These are phyloP conservation scores for Ustilago loliicola DNA, from an alignment of 1,284 basidiomycete genomes.

Conservation along the genomic window DNA sequence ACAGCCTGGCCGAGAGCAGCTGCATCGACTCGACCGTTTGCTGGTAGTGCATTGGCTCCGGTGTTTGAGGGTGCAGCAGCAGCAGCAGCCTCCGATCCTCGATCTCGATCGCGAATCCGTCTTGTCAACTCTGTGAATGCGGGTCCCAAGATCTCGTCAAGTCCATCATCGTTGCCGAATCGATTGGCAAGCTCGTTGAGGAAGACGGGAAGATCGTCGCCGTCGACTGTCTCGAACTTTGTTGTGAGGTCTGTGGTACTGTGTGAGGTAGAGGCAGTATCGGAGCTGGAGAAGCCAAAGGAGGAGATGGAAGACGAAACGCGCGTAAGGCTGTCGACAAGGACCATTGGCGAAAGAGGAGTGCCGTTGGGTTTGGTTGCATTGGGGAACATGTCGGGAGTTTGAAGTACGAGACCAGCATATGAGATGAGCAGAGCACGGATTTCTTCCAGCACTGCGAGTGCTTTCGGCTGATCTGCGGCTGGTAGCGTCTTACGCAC, in stretches of 20 bases:
- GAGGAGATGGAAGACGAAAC: slow-evolving; percentile 69
- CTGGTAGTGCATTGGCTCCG: neutral
- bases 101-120: slow-evolving; percentile 58
- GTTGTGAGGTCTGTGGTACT: slow-evolving; percentile 32
- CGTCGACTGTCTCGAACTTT: slow-evolving; percentile 66
- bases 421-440: slow-evolving; percentile 83
- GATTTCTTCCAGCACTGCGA: slow-evolving; percentile 42
- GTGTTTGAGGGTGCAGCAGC: slow-evolving; percentile 5
- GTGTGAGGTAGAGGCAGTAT: slow-evolving; percentile 19
- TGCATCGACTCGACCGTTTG: slow-evolving; percentile 29
- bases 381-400: slow-evolving; percentile 87
- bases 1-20: slow-evolving; percentile 50
- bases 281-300: slow-evolving; percentile 41
- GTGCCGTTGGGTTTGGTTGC: slow-evolving; percentile 47
- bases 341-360: slow-evolving; percentile 75
- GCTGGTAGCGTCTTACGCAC: slow-evolving; percentile 74
- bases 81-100: slow-evolving; percentile 25
- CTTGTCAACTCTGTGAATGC: slow-evolving; percentile 63
- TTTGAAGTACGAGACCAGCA: slow-evolving; percentile 87
- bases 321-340: slow-evolving; percentile 70
- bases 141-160: slow-evolving; percentile 73
- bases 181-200: slow-evolving; percentile 72
- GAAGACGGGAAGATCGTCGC: slow-evolving; percentile 72
- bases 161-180: slow-evolving; percentile 70
- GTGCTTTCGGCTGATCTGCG: slow-evolving; percentile 76